phyloP scores from a whole-genome alignment of 2,329 filamentous ascomycete species.

The Daldinia eschscholtzii region DNA sequence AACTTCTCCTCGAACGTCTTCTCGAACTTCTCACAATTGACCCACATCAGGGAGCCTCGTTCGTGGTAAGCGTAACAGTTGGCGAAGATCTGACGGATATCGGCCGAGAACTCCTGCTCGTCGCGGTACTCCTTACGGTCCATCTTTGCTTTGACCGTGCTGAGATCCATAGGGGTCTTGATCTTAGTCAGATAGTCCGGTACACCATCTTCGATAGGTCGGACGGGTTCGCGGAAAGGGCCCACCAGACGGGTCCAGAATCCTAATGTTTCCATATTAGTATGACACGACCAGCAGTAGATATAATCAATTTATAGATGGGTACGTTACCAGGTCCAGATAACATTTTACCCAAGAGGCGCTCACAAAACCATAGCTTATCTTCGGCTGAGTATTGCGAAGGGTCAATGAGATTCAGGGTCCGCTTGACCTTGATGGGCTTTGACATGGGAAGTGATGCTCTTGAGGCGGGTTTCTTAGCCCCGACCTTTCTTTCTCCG shows the following conservation, averaged over 20 bases:
- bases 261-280: conserved; percentile 55
- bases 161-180: conserved; percentile 72
- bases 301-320: not conserved
- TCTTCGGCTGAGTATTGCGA: conserved; percentile 55
- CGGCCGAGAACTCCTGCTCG: conserved; percentile 66
- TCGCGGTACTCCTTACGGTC: conserved; percentile 64
- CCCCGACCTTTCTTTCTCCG: conserved; percentile 37
- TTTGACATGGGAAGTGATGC: conserved; percentile 52
- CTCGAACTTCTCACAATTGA: conserved; percentile 68
- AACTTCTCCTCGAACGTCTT: conserved; percentile 71
- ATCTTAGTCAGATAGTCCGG: conserved; percentile 73
- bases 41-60: conserved; percentile 66
- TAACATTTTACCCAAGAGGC: conserved; percentile 70
- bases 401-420: conserved; percentile 44
- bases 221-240: conserved; percentile 71
- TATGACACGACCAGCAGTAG: not conserved
- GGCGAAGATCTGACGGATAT: conserved; percentile 72
- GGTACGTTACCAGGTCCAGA: conserved; percentile 67
- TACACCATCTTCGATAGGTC: conserved; percentile 67
- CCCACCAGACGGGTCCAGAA: conserved; percentile 76
- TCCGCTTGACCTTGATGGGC: conserved; percentile 50
- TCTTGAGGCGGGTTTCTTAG: conserved; percentile 50
- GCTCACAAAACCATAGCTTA: conserved; percentile 70
- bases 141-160: conserved; percentile 72
- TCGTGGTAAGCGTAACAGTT: conserved; percentile 76